A percentile compares a stretch with the other conserved stretches of the same genome.
Conservation (phyloP, 2,329 filamentous ascomycete genomes). For the Botrytis tulipae region DNA sequence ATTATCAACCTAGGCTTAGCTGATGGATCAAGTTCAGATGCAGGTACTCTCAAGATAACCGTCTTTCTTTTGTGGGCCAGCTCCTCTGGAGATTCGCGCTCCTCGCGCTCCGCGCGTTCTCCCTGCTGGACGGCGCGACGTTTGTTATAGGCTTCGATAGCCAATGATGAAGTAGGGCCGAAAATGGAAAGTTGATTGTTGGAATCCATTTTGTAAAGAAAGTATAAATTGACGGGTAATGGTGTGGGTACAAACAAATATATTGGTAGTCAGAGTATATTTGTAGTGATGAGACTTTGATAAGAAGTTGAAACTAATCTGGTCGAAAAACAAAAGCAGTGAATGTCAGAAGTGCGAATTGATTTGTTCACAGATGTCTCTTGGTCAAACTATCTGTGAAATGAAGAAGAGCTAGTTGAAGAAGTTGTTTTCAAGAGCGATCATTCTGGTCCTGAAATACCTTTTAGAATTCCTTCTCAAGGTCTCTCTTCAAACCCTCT, state of each 20-base stretch:
- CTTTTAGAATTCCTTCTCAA: accelerated
- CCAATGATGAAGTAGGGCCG: neutral
- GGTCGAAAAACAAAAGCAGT: neutral
- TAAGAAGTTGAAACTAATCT: neutral
- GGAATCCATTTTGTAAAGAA: neutral
- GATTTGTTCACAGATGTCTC: neutral
- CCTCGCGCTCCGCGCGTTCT: neutral
- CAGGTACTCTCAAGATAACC: neutral
- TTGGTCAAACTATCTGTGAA: neutral
- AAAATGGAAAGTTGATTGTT: neutral
- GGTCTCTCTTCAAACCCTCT: neutral
- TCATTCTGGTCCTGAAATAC: neutral
- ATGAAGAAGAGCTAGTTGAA: neutral
- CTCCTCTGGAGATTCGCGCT: neutral
- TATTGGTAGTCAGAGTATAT: too few species aligned
- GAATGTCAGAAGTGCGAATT: neutral
- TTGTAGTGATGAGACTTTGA: neutral
- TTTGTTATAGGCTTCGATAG: neutral
- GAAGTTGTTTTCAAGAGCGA: neutral
- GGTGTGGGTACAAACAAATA: neutral
- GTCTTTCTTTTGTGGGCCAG: neutral
- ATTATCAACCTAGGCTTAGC: neutral
- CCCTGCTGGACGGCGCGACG: neutral
- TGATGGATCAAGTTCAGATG: neutral
- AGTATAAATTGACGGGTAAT: neutral